Base-by-base conservation (phyloP, 768 basidiomycete genomes). In the Serendipita sp. region DNA sequence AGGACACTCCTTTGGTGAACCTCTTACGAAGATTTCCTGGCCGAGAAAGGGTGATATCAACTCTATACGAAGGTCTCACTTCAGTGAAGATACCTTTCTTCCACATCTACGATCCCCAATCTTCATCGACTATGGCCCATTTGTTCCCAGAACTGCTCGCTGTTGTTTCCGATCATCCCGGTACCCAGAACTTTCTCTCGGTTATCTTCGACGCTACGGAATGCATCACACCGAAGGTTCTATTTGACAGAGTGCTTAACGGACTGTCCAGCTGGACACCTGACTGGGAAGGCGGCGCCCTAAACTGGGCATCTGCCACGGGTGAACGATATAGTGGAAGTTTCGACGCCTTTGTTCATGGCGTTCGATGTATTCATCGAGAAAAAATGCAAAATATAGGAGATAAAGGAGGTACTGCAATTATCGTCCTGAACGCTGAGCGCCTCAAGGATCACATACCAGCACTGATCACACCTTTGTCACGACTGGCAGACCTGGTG, bases 401-500 rank as follows among this genome's bases (percentile, higher is more conserved):
- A 1, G 67, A 74, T 64, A 72, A 80, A 67, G 75, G 24, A 3
- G 63, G 62, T n/a, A 64, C 89, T 68, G 81, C 86, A 8, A 75
- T 91, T 46, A 74, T 85, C 3, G 71, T 91, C 45, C 85, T 88
- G 67, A 77, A 78, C n/a, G 84, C 83, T 0, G 88, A 91, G 71
- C 77, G 81, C 48, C 72, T 91, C 66, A 81, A 77, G 66, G 84
- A 84, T 35, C 75, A 71, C 16, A 74, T 87, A 58, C 81, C 86
- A 2, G 85, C 87, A 32, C 70, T 89, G 1, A 64, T 90, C 1
- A 83, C 88, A 8, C 86, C 89, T 45, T 71, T 92, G 37, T 80
- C 86, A 15, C 80, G 88, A 60, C 75, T 92, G 34, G 75, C 81
- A 3, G 89, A 92, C 70, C 70, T 91, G 72, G 89, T 89, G 67